A percentile compares a stretch with the other conserved stretches of the same genome.
These are phyloP conservation scores for Mycena latifolia DNA, from an alignment of 768 basidiomycete genomes.

Conservation along the genomic window DNA sequence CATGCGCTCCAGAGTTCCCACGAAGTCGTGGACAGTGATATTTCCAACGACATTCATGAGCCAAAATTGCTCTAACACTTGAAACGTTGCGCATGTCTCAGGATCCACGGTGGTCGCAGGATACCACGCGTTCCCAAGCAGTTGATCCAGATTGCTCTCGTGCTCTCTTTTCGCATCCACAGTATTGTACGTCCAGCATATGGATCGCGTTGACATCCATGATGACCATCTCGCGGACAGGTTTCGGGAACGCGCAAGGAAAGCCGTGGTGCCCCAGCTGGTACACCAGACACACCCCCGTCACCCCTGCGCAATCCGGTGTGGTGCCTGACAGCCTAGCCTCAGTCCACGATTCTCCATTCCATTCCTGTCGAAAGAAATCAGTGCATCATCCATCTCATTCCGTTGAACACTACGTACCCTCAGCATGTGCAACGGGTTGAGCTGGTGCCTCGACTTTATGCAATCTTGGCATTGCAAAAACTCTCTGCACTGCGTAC, in stretches of 20 bases:
- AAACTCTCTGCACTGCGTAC: too few relatives aligned
- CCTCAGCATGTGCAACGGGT: too few relatives aligned
- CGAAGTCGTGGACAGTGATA: constrained; percentile 1
- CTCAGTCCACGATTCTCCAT: neutral
- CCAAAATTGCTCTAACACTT: constrained; percentile 22
- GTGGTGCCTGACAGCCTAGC: neutral
- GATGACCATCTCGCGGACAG: constrained; percentile 16
- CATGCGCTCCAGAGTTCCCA: constrained; percentile 3
- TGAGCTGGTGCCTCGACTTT: too few relatives aligned
- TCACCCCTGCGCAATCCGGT: neutral
- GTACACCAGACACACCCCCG: too few relatives aligned
- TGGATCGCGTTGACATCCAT: constrained; percentile 23
- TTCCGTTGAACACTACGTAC: too few relatives aligned
- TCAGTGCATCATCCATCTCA: too few relatives aligned
- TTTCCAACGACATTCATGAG: constrained; percentile 29
- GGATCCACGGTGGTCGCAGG: constrained; percentile 1
- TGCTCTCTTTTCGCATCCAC: constrained; percentile 8
- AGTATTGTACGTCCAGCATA: neutral
- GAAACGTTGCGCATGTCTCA: constrained; percentile 20
- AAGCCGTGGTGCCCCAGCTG: constrained; percentile 21
- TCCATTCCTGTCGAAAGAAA: constrained; percentile 17
- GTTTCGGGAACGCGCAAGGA: neutral
- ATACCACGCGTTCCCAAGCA: constrained; percentile 11
- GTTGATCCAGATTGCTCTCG: neutral
- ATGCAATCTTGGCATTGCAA: too few relatives aligned